Conservation (phyloP, 164 flowering plant genomes). For the Protea cynaroides region DNA sequence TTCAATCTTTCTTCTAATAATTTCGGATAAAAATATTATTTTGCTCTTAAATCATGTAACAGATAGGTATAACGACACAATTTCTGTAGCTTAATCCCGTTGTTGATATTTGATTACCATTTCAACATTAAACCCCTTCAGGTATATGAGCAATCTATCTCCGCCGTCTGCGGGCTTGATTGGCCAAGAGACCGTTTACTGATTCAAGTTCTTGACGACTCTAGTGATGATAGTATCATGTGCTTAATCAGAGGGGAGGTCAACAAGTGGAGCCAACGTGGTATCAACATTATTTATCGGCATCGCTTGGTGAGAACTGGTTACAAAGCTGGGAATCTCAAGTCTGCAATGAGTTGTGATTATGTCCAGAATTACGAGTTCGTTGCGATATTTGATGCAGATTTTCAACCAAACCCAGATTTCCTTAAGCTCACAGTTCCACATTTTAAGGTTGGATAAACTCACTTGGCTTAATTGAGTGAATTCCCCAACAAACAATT, state of each 20-base stretch:
- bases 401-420: slow-evolving; percentile 72
- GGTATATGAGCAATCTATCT: slow-evolving; percentile 80
- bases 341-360: slow-evolving; percentile 71
- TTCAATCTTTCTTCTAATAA: not conserved
- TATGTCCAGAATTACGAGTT: slow-evolving; percentile 60
- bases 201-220: slow-evolving; percentile 77
- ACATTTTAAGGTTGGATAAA: slow-evolving; percentile 53
- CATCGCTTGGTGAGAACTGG: slow-evolving; percentile 68
- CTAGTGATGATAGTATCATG: slow-evolving; percentile 62
- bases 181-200: slow-evolving; percentile 68
- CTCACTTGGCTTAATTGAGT: not conserved
- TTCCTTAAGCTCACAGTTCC: slow-evolving; percentile 57
- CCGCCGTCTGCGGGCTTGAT: slow-evolving; percentile 70
- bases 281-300: slow-evolving; percentile 55
- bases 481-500: not conserved
- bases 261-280: slow-evolving; percentile 54
- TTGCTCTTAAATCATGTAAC: not conserved
- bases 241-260: slow-evolving; percentile 61
- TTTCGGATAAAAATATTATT: slow-evolving; percentile 3
- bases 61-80: not conserved
- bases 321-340: slow-evolving; percentile 74
- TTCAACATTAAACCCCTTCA: slow-evolving; percentile 18
- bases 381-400: slow-evolving; percentile 78
- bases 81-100: not conserved
- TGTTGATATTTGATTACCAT: slow-evolving; percentile 15